phyloP scores from a whole-genome alignment of 2,329 filamentous ascomycete species.

The Grosmannia serpens region DNA sequence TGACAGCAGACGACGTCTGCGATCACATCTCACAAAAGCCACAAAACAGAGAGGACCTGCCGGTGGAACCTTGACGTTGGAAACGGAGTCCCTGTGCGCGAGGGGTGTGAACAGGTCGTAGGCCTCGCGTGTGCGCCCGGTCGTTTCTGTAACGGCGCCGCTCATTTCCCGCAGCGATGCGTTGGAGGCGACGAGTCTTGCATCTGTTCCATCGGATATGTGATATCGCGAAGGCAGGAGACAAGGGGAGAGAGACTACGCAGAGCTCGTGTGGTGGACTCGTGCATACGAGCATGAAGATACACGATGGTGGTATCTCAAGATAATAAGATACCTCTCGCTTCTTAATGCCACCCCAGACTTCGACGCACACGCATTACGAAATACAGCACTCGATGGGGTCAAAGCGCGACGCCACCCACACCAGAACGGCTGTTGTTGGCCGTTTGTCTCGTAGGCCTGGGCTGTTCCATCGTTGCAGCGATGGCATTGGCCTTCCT shows the following conservation, averaged over 20 bases:
- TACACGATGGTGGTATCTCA: no score
- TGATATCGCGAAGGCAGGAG: no score
- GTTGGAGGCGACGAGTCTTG: no score
- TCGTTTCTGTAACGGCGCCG: background rate
- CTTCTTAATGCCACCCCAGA: no score
- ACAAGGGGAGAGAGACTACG: no score
- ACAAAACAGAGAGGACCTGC: background rate
- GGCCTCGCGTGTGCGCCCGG: background rate
- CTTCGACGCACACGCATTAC: background rate
- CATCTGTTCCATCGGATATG: no score
- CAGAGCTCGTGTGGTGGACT: no score
- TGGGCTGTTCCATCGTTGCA: background rate
- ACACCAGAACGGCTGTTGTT: background rate
- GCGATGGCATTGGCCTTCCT: background rate
- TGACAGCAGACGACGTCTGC: background rate
- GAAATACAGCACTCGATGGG: background rate
- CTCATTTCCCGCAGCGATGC: background rate
- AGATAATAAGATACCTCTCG: no score
- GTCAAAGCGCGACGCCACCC: background rate
- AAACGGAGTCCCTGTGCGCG: background rate
- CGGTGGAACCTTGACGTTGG: background rate
- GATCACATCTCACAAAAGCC: background rate
- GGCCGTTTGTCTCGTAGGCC: background rate
- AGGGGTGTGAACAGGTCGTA: background rate
- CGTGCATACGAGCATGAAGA: no score